Base-by-base conservation (phyloP, 495 filamentous ascomycete genomes). In the Jackrogersella multiformis region DNA sequence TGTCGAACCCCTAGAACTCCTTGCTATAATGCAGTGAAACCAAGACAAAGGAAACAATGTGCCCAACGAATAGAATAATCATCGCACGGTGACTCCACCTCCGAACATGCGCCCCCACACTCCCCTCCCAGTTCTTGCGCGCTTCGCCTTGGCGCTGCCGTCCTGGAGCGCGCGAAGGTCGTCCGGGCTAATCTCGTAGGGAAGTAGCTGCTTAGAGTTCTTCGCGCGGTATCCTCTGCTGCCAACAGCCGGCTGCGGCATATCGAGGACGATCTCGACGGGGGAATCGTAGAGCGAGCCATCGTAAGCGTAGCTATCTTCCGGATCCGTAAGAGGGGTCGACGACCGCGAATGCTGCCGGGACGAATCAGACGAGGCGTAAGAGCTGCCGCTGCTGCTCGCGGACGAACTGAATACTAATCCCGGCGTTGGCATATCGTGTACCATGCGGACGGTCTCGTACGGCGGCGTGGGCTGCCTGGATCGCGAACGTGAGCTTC, bases 181-280 rank as follows among this genome's bases (percentile, higher is more conserved):
- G 38, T 81, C 80, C 2, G 72, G 70, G 56, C 72, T 79, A 51
- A 84, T 82, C 71, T 84, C 81, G 65, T 81, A 83, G 5, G 81
- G 79, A 5, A 84, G 76, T 4, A 77, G 64, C 39, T 73, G 70
- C 60, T 74, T 72, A 15, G 54, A 20, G 26, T 56, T 52, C 46
- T 58, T 66, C 9, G 32, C n/a, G 41, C 58, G 64, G 66, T 69
- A 68, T 10, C 13, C 52, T 41, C 53, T 63, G 15, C 24, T 30
- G 28, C 26, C 45, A 15, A 56, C 61, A 36, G 63, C 56, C 23
- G 67, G 66, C 45, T 69, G 66, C 18, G 70, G 70, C 68, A 69
- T 69, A 32, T 77, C 75, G 34, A 78, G 60, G 21, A 79, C 61
- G 38, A 79, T 58, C 52, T 78, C 71, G 34, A 77, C 64, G 3